Conservation (phyloP, 768 basidiomycete genomes). For the Amanita pseudoporphyria region DNA sequence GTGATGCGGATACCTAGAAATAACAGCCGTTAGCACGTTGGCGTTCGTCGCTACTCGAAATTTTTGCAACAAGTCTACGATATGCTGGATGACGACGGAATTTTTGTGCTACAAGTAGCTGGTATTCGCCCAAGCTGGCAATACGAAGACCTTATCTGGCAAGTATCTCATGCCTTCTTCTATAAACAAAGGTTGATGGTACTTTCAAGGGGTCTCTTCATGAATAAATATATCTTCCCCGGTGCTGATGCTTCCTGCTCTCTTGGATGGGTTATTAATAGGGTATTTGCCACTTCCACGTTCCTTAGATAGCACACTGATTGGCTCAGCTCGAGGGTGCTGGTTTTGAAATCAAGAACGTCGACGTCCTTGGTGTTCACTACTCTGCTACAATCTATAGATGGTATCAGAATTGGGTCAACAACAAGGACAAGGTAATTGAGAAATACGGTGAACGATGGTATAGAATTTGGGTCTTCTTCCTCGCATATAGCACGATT, state of each 20-base stretch:
- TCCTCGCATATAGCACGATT: conserved; percentile 91
- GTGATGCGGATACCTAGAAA: neutral
- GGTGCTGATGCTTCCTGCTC: conserved; percentile 96
- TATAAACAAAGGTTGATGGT: neutral
- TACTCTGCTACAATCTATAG: conserved; percentile 84
- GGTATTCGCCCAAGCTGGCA: conserved; percentile 96
- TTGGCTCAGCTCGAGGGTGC: conserved; percentile 66
- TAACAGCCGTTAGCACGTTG: conserved; percentile 61
- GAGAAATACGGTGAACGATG: conserved; percentile 88
- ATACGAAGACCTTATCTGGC: conserved; percentile 96
- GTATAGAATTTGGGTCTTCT: conserved; percentile 96
- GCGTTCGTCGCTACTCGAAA: conserved; percentile 80
- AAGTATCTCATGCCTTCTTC: conserved; percentile 10
- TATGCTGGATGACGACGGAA: conserved; percentile 88
- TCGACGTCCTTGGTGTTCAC: conserved; percentile 96
- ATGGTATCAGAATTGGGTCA: conserved; percentile 98
- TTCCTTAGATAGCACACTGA: neutral
- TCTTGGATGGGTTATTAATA: conserved; percentile 86
- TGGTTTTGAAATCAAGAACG: conserved; percentile 94
- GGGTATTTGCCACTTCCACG: conserved; percentile 18
- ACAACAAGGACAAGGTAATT: conserved; percentile 83
- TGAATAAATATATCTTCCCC: conserved; percentile 99
- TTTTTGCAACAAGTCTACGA: conserved; percentile 92
- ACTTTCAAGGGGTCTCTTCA: conserved; percentile 72
- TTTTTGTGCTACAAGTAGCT: conserved; percentile 95